Conservation (phyloP, 2,329 filamentous ascomycete genomes). For the Talaromyces sp. region DNA sequence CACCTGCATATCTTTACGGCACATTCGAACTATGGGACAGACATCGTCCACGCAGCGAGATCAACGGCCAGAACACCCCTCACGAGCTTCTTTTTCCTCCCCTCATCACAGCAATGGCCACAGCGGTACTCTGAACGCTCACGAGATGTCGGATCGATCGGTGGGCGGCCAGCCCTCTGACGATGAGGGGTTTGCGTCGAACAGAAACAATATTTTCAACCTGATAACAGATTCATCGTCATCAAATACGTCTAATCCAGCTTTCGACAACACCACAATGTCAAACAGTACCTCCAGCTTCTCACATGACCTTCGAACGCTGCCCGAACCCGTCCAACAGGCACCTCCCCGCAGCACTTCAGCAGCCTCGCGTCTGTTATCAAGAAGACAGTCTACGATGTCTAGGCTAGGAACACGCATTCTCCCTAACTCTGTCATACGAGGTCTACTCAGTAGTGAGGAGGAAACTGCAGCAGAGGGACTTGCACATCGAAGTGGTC, state of each 20-base stretch:
- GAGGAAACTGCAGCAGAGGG: slow-evolving; percentile 47
- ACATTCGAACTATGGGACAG: slow-evolving; percentile 42
- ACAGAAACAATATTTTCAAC: slow-evolving; percentile 15
- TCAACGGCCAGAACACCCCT: slow-evolving; percentile 27
- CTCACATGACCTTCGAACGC: slow-evolving; percentile 22
- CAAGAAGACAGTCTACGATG: slow-evolving; percentile 46
- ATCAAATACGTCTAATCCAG: neutral
- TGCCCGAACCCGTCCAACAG: slow-evolving; percentile 4
- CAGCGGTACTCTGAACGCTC: slow-evolving; percentile 33
- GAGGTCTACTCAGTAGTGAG: slow-evolving; percentile 43
- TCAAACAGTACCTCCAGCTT: slow-evolving; percentile 3
- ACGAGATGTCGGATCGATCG: slow-evolving; percentile 27
- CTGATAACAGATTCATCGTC: slow-evolving; percentile 11
- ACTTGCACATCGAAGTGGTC: slow-evolving; percentile 42
- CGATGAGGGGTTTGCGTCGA: slow-evolving; percentile 12
- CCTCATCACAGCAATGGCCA: slow-evolving; percentile 28
- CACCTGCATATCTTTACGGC: slow-evolving; percentile 21
- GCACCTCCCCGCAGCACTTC: slow-evolving; percentile 4
- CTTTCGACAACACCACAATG: slow-evolving; percentile 3
- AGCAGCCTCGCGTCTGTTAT: slow-evolving; percentile 25
- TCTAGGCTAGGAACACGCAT: slow-evolving; percentile 48
- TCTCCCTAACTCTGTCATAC: slow-evolving; percentile 45
- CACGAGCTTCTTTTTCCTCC: slow-evolving; percentile 22
- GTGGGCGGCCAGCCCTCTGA: slow-evolving; percentile 22
- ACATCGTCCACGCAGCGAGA: slow-evolving; percentile 41